Evolutionary conservation across 768 basidiomycete genomes (phyloP).

Genomic region (Sarcomyxa edulis): DNA sequence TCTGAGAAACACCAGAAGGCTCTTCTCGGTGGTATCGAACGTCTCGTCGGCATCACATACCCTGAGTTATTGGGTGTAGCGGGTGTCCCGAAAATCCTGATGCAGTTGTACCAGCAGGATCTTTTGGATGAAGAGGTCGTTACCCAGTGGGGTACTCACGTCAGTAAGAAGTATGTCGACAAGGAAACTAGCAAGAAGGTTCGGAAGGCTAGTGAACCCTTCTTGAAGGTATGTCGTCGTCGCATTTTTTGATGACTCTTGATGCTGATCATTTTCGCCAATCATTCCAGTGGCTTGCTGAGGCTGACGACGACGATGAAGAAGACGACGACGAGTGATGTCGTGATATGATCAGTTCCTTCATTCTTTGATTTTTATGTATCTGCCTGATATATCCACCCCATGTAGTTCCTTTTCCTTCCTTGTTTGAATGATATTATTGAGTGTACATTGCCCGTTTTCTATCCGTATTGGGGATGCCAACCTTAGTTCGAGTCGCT

Average conservation of each 20-base stretch:
- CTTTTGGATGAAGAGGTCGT: constrained; percentile 89
- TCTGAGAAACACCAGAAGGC: constrained; percentile 96
- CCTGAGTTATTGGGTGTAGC: constrained; percentile 52
- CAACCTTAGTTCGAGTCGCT: no score
- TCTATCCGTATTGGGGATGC: no score
- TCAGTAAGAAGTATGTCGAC: constrained; percentile 94
- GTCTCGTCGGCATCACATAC: constrained; percentile 67
- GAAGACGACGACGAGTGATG: constrained; percentile 35
- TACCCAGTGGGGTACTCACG: constrained; percentile 91
- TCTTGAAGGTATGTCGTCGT: constrained; percentile 66
- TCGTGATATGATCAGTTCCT: no score
- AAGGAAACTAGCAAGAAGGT: constrained; percentile 95
- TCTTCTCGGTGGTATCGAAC: constrained; percentile 89
- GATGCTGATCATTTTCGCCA: constrained; percentile 6
- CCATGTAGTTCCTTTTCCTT: no score
- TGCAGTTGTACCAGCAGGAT: constrained; percentile 91
- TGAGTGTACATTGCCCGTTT: no score
- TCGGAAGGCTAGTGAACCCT: constrained; percentile 91
- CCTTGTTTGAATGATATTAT: no score
- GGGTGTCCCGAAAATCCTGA: constrained; percentile 86
- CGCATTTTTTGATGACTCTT: neutral
- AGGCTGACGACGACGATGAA: constrained; percentile 79
- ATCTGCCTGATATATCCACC: no score
- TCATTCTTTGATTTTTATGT: no score
- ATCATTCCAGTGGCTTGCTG: constrained; percentile 71